phyloP scores from a whole-genome alignment of 306 rosid species.

The Trifolium repens region DNA sequence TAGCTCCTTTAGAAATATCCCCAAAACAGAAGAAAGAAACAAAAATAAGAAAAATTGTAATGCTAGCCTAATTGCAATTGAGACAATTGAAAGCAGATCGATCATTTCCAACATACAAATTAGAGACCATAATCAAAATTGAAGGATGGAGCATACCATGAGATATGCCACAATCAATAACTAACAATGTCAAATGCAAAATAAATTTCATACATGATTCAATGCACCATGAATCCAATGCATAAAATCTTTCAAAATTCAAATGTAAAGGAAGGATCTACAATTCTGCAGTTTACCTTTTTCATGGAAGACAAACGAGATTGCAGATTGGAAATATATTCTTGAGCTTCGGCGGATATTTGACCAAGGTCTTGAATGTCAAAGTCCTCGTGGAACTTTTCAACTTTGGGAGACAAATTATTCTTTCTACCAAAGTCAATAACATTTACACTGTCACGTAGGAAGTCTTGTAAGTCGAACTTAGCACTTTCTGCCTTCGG shows the following conservation, averaged over 20 bases:
- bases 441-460: constrained; percentile 62
- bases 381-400: constrained; percentile 49
- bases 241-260: constrained; percentile 24
- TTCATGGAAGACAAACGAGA: constrained; percentile 74
- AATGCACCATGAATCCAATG: constrained; percentile 31
- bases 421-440: constrained; percentile 55
- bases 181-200: constrained; percentile 19
- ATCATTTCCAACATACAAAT: constrained; percentile 20
- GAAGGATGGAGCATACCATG: constrained; percentile 24
- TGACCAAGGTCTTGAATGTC: constrained; percentile 74
- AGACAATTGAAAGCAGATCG: constrained; percentile 24
- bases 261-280: constrained; percentile 1
- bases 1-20: constrained; percentile 68
- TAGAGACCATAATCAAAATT: constrained; percentile 21
- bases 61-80: constrained; percentile 13
- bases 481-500: constrained; percentile 49
- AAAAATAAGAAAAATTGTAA: constrained; percentile 30
- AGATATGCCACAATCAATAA: constrained; percentile 21
- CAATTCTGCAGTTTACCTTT: constrained; percentile 59
- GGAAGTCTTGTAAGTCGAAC: constrained; percentile 63
- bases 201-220: constrained; percentile 19
- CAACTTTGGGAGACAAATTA: constrained; percentile 53
- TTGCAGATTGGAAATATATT: constrained; percentile 73
- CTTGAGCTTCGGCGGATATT: constrained; percentile 75
- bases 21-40: constrained; percentile 3